A percentile compares a stretch with the other conserved stretches of the same genome.
Evolutionary conservation across 768 basidiomycete species (phyloP).

Genomic region (Amanita brunnescens): DNA sequence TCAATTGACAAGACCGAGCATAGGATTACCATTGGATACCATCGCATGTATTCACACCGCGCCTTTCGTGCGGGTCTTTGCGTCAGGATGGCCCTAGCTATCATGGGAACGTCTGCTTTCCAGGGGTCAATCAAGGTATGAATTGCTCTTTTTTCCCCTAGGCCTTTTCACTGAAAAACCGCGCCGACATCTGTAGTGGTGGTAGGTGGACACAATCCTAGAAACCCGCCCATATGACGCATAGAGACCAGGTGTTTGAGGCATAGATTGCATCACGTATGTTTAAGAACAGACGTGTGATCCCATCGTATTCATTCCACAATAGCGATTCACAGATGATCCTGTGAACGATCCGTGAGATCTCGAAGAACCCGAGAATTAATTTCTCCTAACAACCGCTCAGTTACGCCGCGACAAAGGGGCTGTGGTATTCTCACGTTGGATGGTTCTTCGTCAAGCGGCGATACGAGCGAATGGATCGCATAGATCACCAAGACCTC

Average conservation of each 20-base stretch:
- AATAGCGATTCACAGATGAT: conserved; percentile 62
- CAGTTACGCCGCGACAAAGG: conserved; percentile 67
- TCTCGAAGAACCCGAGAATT: neutral
- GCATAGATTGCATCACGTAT: conserved; percentile 68
- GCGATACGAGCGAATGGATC: conserved; percentile 47
- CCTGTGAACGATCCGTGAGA: conserved; percentile 57
- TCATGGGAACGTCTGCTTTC: conserved; percentile 64
- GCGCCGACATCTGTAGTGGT: neutral
- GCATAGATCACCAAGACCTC: conserved; percentile 62
- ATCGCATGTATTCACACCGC: conserved; percentile 70
- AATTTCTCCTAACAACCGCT: neutral
- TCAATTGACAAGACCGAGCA: neutral
- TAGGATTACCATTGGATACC: conserved; percentile 71
- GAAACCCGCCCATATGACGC: neutral
- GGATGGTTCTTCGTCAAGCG: conserved; percentile 85
- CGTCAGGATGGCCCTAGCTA: conserved; percentile 50
- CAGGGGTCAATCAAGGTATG: conserved; percentile 73
- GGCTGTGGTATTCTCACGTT: conserved; percentile 70
- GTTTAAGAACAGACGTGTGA: too few relatives aligned
- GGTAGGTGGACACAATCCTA: neutral
- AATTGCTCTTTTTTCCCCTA: conserved; percentile 2
- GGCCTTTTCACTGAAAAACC: neutral
- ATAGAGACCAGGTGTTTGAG: conserved; percentile 46
- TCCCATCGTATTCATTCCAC: conserved; percentile 1
- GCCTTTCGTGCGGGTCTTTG: conserved; percentile 51